Evolutionary conservation across 345 rosid genomes (phyloP), one percentile per base, ranked within the genome.

Genomic region (Brassica rapa): DNA sequence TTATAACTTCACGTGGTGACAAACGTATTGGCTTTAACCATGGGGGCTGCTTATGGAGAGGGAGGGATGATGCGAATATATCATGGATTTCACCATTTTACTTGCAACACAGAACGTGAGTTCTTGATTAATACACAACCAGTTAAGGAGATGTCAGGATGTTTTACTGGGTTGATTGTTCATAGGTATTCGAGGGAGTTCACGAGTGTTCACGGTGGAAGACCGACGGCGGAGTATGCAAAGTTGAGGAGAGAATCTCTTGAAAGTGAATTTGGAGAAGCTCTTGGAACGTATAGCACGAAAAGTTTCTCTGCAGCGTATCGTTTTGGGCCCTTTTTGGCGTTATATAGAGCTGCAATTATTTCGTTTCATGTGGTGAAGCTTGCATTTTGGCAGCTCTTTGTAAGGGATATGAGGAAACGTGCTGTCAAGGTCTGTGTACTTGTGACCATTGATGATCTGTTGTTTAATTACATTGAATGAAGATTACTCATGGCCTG

Each of bases 191-290:
- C 89, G 4, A 87, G 86, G 1, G 81, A 80, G 8, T 87, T 83
- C 76, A 83, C 91, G 72, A 95, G 97, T 56, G 85, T 93, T 72
- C 97, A 95, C 67, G 96, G 93, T 30, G 94, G 82, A 81, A 87
- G 87, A 81, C 96, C 97, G 23, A 89, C 97, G 8, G 86, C 85
- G 8, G 90, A 91, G 80, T 93, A 93, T 71, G 97, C 97, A 33
- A 95, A 89, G 80, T 75, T 86, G 87, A 88, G 98, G 85, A 93
- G 89, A 89, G 96, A 95, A 82, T 93, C 97, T n/a, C 88, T 95
- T 55, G 99, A 93, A 84, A 90, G 88, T 68, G 90, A 95, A 85
- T 93, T 93, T 80, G 92, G 93, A 56, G 85, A 81, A 49, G 88
- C 88, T 67, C 91, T 91, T 65, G 96, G 92, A 81, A 79, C 81